A percentile compares a stretch with the other conserved stretches of the same genome.
phyloP scores from a whole-genome alignment of 1,139 yeast genomes.

The Zygosaccharomyces pseudobailii region DNA sequence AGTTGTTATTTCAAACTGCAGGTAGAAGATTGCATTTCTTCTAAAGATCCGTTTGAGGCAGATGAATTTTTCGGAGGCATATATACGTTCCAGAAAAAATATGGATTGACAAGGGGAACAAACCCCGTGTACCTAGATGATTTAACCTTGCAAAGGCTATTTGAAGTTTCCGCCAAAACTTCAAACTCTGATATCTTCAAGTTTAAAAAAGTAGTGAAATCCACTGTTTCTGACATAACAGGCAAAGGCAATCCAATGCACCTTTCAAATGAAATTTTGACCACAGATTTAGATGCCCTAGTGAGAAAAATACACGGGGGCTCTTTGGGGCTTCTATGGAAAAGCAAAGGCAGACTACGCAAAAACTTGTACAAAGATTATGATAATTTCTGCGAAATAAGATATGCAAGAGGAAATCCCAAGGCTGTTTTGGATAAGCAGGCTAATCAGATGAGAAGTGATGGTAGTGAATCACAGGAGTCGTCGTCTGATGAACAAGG shows the following conservation, averaged over 20 bases:
- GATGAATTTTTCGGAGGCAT: slow-evolving; percentile 60
- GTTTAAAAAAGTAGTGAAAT: slow-evolving; percentile 61
- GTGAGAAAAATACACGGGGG: slow-evolving; percentile 42
- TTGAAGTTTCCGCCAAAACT: slow-evolving; percentile 53
- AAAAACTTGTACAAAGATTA: slow-evolving; percentile 25
- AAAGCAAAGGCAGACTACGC: slow-evolving; percentile 39
- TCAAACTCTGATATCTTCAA: slow-evolving; percentile 52
- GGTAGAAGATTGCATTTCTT: slow-evolving; percentile 70
- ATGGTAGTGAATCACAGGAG: slow-evolving; percentile 9
- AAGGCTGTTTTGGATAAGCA: slow-evolving; percentile 24
- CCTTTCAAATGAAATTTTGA: slow-evolving; percentile 45
- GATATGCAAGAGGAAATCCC: slow-evolving; percentile 34
- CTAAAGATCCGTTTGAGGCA: slow-evolving; percentile 83
- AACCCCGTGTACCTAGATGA: slow-evolving; percentile 58
- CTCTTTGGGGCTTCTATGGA: slow-evolving; percentile 46
- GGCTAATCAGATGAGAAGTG: slow-evolving; percentile 13
- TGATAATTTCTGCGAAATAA: slow-evolving; percentile 22
- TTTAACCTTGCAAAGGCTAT: slow-evolving; percentile 56
- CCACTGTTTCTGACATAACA: slow-evolving; percentile 66
- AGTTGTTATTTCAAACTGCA: slow-evolving; percentile 65
- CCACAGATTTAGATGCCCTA: slow-evolving; percentile 45
- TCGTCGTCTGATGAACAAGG: slow-evolving; percentile 10
- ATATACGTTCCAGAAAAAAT: slow-evolving; percentile 64
- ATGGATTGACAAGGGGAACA: slow-evolving; percentile 41
- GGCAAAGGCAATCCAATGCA: slow-evolving; percentile 38